Base-by-base conservation (phyloP, 2,329 filamentous ascomycete genomes). In the Ceratocystis diversiconidia region DNA sequence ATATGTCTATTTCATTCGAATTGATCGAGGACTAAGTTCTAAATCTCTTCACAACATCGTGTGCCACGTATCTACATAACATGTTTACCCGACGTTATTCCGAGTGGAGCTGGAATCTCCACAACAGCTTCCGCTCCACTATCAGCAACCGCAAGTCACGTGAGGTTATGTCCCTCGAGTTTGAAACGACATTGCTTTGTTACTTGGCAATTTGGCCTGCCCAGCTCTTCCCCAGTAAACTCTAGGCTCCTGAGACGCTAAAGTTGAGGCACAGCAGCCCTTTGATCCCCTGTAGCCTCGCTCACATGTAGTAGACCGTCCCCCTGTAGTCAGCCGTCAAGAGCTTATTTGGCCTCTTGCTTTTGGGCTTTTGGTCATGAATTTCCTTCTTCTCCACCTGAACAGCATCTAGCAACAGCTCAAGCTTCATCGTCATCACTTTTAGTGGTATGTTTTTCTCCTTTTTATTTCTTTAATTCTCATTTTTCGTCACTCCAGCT, bases 341-440 rank as follows among this genome's bases (percentile, higher is more conserved):
- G 41, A 50, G 63, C 63, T 65, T 65, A 65, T 50, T 65, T 65
- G 63, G 63, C 63, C 63, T 65, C 55, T 64, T 52, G 36, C n/a
- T 28, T 25, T 5, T 5, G 19, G 28, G 60, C 2, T 10, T 15
- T 28, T 32, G 15, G 10, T 6, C 8, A 10, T 17, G n/a, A 36
- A 12, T 36, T 36, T 41, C 36, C 10, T 12, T 15, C 36, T 41
- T 41, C 22, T 62, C 44, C 36, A 28, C 52, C 52, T 30, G 30
- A 36, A 3, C 8, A 17, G 52, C 52, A 30, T 30, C 28, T 44
- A 12, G 5, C 17, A 43, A 17, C 22, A 30, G 32, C 36, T 41
- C 10, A 41, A 41, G 36, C 46, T 32, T 55, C 62, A 43, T 57
- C n/a, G 28, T 30, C 52, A 32, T 28, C 30, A 41, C 10, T 17